Evolutionary conservation across 2,329 filamentous ascomycete species (phyloP).

Genomic region (Pseudopithomyces chartarum): DNA sequence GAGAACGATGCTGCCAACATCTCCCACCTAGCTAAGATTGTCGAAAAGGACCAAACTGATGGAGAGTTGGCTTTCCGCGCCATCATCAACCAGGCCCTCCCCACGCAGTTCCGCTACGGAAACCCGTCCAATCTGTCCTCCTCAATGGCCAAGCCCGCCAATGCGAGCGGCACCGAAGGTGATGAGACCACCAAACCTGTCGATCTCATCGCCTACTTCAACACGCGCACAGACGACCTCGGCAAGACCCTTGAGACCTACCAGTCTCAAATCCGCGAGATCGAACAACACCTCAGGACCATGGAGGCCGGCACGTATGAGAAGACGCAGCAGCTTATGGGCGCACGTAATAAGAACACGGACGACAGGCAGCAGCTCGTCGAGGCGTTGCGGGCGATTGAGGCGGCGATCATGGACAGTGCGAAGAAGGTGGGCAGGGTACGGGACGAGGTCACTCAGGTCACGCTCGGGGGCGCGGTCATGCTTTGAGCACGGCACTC

Average conservation of each 20-base stretch:
- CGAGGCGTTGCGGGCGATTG: constrained; percentile 54
- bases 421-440: constrained; percentile 54
- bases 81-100: constrained; percentile 75
- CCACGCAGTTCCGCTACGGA: constrained; percentile 64
- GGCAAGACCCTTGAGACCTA: constrained; percentile 48
- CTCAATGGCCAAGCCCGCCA: constrained; percentile 32
- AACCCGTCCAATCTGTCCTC: constrained; percentile 46
- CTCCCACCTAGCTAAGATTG: constrained; percentile 59
- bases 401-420: constrained; percentile 54
- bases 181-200: constrained; percentile 43
- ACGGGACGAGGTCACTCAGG: constrained; percentile 53
- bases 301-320: constrained; percentile 52
- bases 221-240: constrained; percentile 46
- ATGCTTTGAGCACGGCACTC: constrained; percentile 24
- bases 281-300: constrained; percentile 55
- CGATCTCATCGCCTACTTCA: constrained; percentile 55
- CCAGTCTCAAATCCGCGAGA: constrained; percentile 51
- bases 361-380: constrained; percentile 52
- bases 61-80: constrained; percentile 74
- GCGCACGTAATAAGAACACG: constrained; percentile 38
- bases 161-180: constrained; percentile 35
- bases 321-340: constrained; percentile 50
- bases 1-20: constrained; percentile 68
- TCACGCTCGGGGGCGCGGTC: constrained; percentile 42
- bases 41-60: constrained; percentile 70